Percentiles rank a stretch among this genome's conserved stretches.
Evolutionary conservation across 805 yeast species (phyloP).

Genomic region (Ogataea dorogensis): DNA sequence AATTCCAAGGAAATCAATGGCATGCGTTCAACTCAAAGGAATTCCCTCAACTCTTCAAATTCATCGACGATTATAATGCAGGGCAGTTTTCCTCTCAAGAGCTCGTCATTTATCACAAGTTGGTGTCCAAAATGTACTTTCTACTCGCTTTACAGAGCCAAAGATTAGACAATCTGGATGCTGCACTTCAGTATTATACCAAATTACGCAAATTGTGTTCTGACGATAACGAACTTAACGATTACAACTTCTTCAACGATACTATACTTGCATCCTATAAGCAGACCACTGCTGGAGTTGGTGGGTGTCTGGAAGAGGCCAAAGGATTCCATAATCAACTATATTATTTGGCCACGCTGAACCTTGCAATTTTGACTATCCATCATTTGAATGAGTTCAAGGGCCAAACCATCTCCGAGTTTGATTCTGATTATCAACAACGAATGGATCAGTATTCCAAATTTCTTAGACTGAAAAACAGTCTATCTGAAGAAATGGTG

Average conservation of each 20-base stretch:
- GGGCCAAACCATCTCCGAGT: slow-evolving; percentile 19
- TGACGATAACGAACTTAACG: slow-evolving; percentile 18
- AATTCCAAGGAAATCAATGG: slow-evolving; percentile 29
- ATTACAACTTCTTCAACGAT: slow-evolving; percentile 25
- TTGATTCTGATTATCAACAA: slow-evolving; percentile 20
- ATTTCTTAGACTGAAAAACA: slow-evolving; percentile 22
- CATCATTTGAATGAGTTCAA: slow-evolving; percentile 20
- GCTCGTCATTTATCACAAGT: slow-evolving; percentile 34
- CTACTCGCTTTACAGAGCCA: slow-evolving; percentile 42
- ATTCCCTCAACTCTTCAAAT: slow-evolving; percentile 23
- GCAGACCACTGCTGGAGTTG: slow-evolving; percentile 26
- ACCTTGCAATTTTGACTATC: slow-evolving; percentile 23
- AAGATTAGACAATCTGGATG: slow-evolving; percentile 33
- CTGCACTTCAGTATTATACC: slow-evolving; percentile 40
- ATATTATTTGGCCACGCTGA: slow-evolving; percentile 25
- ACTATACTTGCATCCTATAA: slow-evolving; percentile 20
- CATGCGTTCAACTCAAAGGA: slow-evolving; percentile 4
- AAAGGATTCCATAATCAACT: slow-evolving; percentile 25
- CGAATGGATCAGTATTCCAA: slow-evolving; percentile 22
- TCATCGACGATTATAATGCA: slow-evolving; percentile 37
- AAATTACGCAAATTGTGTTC: slow-evolving; percentile 33
- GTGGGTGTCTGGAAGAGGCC: slow-evolving; percentile 23
- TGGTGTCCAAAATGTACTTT: slow-evolving; percentile 40
- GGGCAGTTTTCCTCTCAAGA: slow-evolving; percentile 41
- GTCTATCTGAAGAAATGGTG: slow-evolving; percentile 16